Percentiles rank a stretch among this genome's conserved stretches.
These are phyloP conservation scores for Pichia kudriavzevii DNA, from an alignment of 1,139 yeast genomes.

Conservation along the genomic window DNA sequence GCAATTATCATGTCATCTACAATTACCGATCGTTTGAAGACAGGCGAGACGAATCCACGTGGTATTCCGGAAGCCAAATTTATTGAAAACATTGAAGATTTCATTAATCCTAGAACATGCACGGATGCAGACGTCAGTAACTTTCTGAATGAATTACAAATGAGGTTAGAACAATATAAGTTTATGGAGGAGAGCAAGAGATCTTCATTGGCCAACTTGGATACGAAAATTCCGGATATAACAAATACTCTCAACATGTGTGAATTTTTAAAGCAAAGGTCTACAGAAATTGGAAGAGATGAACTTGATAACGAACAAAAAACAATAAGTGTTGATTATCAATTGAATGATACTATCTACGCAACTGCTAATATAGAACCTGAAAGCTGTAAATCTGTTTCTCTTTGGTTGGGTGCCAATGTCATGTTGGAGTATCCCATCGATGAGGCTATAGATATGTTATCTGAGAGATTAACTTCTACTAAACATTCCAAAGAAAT, in stretches of 20 bases:
- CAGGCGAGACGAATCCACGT: conserved; percentile 64
- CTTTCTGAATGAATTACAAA: conserved; percentile 27
- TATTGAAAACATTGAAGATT: conserved; percentile 73
- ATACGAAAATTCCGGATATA: conserved; percentile 81
- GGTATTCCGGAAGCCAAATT: conserved; percentile 98
- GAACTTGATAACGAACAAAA: conserved; percentile 31
- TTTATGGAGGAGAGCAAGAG: conserved; percentile 60
- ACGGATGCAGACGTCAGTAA: conserved; percentile 28
- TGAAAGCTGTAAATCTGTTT: conserved; percentile 49
- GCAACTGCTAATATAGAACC: conserved; percentile 68
- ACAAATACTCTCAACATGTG: conserved; percentile 75
- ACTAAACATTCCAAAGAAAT: conserved; percentile 53
- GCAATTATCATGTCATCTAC: no score
- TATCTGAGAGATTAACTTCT: conserved; percentile 53
- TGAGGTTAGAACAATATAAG: conserved; percentile 29
- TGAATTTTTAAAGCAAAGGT: conserved; percentile 44
- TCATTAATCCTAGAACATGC: conserved; percentile 66
- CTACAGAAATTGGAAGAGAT: not conserved
- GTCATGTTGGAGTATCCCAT: conserved; percentile 94
- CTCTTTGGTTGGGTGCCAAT: conserved; percentile 94
- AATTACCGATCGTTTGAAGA: conserved; percentile 32
- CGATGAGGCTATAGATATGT: conserved; percentile 72
- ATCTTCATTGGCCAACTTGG: conserved; percentile 59
- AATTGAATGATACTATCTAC: conserved; percentile 84
- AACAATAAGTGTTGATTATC: conserved; percentile 75